Evolutionary conservation across 768 basidiomycete genomes (phyloP).

Genomic region (Wakefieldia striispora): DNA sequence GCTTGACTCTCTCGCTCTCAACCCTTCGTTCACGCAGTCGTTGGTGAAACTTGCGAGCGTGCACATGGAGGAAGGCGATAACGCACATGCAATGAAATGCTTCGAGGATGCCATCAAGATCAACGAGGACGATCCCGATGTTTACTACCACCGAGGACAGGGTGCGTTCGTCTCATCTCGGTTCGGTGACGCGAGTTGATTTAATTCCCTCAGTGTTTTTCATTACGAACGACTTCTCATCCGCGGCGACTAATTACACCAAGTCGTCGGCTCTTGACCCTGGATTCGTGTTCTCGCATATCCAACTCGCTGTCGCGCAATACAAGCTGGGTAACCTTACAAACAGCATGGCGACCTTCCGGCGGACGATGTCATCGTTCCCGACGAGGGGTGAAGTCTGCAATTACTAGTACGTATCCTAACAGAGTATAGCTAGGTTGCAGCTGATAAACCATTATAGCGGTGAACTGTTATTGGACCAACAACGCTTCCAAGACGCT

Average conservation of each 20-base stretch:
- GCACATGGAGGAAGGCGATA: constrained; percentile 91
- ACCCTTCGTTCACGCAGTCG: constrained; percentile 75
- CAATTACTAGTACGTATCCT: constrained; percentile 82
- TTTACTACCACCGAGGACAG: constrained; percentile 98
- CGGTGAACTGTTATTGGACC: constrained; percentile 92
- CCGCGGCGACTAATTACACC: constrained; percentile 88
- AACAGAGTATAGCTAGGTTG: not conserved
- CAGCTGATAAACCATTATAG: constrained; percentile 38
- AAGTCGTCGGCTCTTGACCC: constrained; percentile 87
- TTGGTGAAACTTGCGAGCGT: constrained; percentile 97
- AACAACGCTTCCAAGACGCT: constrained; percentile 82
- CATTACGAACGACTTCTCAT: constrained; percentile 85
- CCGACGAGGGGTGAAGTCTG: constrained; percentile 84
- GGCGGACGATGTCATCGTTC: constrained; percentile 81
- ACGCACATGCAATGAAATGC: constrained; percentile 79
- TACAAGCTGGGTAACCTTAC: constrained; percentile 83
- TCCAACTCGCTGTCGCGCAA: constrained; percentile 94
- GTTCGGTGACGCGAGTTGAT: not conserved
- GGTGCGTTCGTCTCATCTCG: constrained; percentile 41
- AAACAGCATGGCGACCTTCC: constrained; percentile 88
- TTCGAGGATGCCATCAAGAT: constrained; percentile 87
- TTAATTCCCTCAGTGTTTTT: constrained; percentile 65
- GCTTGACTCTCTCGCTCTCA: constrained; percentile 66
- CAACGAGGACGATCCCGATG: constrained; percentile 86
- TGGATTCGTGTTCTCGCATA: constrained; percentile 92